Percentiles rank a stretch among this genome's conserved stretches.
These are phyloP conservation scores for Apiospora phragmitis DNA, from an alignment of 2,329 filamentous ascomycete species.

Conservation along the genomic window DNA sequence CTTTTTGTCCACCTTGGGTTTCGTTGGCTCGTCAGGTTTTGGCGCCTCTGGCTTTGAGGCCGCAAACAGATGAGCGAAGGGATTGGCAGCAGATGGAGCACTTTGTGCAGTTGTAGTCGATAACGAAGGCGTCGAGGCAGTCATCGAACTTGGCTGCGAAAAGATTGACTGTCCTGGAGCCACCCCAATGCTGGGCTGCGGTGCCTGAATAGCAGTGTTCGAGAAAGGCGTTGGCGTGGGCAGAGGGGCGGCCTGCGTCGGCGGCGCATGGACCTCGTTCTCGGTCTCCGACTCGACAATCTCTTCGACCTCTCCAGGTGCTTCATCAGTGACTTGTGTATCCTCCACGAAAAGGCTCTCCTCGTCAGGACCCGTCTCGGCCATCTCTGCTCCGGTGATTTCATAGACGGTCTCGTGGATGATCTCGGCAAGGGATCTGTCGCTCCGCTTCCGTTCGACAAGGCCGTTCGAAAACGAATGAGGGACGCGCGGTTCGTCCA, in stretches of 20 bases:
- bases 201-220: background rate
- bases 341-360: constrained; percentile 31
- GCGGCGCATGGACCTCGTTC: background rate
- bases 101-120: background rate
- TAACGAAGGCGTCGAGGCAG: constrained; percentile 11
- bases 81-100: background rate
- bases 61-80: constrained; percentile 5
- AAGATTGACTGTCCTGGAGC: constrained; percentile 6
- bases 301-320: background rate
- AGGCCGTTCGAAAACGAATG: constrained; percentile 57
- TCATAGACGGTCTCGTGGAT: constrained; percentile 57
- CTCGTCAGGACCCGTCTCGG: constrained; percentile 11
- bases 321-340: background rate
- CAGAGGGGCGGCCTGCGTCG: background rate
- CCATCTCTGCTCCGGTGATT: constrained; percentile 14
- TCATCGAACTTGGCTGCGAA: background rate
- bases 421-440: constrained; percentile 51
- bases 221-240: background rate
- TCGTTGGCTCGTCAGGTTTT: background rate
- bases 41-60: background rate
- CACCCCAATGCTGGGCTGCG: background rate
- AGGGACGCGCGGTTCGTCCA: constrained; percentile 51
- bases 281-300: background rate
- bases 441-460: constrained; percentile 61
- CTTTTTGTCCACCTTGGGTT: constrained; percentile 14